phyloP scores from a whole-genome alignment of 768 basidiomycete species.

The Podaxis sp. region DNA sequence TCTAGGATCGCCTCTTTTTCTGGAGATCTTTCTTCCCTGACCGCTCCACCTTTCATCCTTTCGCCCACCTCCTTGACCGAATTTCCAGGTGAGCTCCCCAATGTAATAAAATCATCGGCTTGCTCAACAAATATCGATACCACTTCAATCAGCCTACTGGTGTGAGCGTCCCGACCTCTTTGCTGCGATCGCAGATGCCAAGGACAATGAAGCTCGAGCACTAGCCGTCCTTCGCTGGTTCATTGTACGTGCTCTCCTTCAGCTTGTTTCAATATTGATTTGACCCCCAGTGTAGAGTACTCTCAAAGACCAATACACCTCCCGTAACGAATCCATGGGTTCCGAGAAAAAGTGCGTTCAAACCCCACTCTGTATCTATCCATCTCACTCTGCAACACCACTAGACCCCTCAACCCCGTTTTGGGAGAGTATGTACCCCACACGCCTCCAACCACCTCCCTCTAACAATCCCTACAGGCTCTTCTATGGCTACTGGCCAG shows the following conservation, averaged over 20 bases:
- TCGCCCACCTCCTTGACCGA: slow-evolving; percentile 90
- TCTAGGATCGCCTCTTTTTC: slow-evolving; percentile 80
- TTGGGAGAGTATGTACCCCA: slow-evolving; percentile 74
- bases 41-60: slow-evolving; percentile 89
- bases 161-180: slow-evolving; percentile 92
- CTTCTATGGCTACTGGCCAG: slow-evolving; percentile 91
- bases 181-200: slow-evolving; percentile 78
- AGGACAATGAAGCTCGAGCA: slow-evolving; percentile 64
- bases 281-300: slow-evolving; percentile 56
- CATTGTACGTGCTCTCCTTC: slow-evolving; percentile 54
- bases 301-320: slow-evolving; percentile 93
- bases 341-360: slow-evolving; percentile 35
- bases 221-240: slow-evolving; percentile 93
- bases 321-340: slow-evolving; percentile 92
- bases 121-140: neutral
- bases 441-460: neutral
- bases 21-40: slow-evolving; percentile 83
- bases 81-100: slow-evolving; percentile 66
- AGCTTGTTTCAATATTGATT: neutral
- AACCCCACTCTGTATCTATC: neutral
- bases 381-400: slow-evolving; percentile 10
- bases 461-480: slow-evolving; percentile 42
- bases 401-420: slow-evolving; percentile 91
- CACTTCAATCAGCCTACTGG: slow-evolving; percentile 75
- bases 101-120: neutral